Percentiles rank a stretch among this genome's conserved stretches.
These are phyloP conservation scores for Cladophialophora carrionii DNA, from an alignment of 2,329 filamentous ascomycete species.

Conservation along the genomic window DNA sequence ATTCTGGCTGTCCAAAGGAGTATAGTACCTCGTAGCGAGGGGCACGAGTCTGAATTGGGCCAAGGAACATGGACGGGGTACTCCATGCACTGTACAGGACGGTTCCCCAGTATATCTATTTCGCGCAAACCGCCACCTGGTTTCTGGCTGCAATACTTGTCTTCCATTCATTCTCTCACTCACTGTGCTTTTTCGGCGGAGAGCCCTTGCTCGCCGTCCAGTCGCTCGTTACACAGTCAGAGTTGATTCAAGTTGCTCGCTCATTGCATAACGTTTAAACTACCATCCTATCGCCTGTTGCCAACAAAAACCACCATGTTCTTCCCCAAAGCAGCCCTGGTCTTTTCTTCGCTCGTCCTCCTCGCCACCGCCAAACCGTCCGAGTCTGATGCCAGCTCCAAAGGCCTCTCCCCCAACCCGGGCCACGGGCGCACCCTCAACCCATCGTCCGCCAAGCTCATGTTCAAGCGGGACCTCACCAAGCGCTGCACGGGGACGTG, in stretches of 20 bases:
- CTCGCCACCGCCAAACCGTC: slow-evolving; percentile 22
- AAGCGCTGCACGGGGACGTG: slow-evolving; percentile 34
- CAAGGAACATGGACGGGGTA: too few relatives aligned
- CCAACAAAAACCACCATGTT: slow-evolving; percentile 24
- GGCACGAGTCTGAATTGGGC: slow-evolving; percentile 7
- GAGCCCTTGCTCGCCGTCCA: neutral
- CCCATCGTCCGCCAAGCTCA: slow-evolving; percentile 20
- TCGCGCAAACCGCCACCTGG: neutral
- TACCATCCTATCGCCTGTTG: slow-evolving; percentile 2
- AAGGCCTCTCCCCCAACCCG: slow-evolving; percentile 11
- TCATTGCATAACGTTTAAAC: slow-evolving; percentile 5
- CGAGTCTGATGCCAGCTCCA: slow-evolving; percentile 21
- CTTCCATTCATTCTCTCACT: neutral
- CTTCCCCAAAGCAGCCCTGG: slow-evolving; percentile 15
- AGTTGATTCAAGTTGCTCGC: slow-evolving; percentile 2
- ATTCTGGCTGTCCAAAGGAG: slow-evolving; percentile 2
- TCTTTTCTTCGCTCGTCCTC: slow-evolving; percentile 21
- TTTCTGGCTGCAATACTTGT: neutral
- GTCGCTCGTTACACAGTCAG: neutral
- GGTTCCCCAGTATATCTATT: slow-evolving; percentile 9
- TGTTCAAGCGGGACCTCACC: slow-evolving; percentile 23
- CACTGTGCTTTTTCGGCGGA: neutral
- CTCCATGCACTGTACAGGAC: too few relatives aligned
- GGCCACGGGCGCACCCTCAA: slow-evolving; percentile 15
- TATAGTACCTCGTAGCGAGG: neutral